Percentiles rank a stretch among this genome's conserved stretches.
Conservation (phyloP, 192 early-diverging fungal species). For the Nowakowskiella sp. region DNA sequence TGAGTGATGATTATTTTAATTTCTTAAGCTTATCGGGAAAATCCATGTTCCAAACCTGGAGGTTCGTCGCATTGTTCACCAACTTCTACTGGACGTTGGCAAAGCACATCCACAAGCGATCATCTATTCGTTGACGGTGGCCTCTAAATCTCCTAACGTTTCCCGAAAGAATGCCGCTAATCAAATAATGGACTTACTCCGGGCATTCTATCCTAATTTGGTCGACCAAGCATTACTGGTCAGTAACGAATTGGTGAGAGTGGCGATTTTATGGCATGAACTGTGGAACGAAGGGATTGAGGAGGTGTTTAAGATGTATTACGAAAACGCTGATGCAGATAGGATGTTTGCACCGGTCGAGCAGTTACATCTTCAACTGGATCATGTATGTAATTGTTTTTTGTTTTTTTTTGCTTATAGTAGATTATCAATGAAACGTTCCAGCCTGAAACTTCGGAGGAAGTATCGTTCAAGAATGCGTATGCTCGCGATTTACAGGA, state of each 20-base stretch:
- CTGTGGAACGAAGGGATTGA: slow-evolving; percentile 95
- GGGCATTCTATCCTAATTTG: slow-evolving; percentile 67
- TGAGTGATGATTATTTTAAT: slow-evolving; percentile 6
- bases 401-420: slow-evolving; percentile 6
- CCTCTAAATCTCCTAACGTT: slow-evolving; percentile 79
- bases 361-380: slow-evolving; percentile 55
- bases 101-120: slow-evolving; percentile 93
- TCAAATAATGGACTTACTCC: slow-evolving; percentile 87
- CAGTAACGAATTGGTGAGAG: slow-evolving; percentile 93
- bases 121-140: slow-evolving; percentile 94
- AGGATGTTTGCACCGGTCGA: slow-evolving; percentile 84
- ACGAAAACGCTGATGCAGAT: slow-evolving; percentile 63
- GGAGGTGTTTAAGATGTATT: slow-evolving; percentile 75
- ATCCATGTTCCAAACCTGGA: slow-evolving; percentile 72
- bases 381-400: slow-evolving; percentile 12
- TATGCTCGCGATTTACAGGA: slow-evolving; percentile 79
- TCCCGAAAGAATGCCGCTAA: slow-evolving; percentile 69
- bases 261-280: slow-evolving; percentile 92
- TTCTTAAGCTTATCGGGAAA: slow-evolving; percentile 68
- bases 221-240: slow-evolving; percentile 93
- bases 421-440: too few species aligned
- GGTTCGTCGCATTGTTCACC: slow-evolving; percentile 77
- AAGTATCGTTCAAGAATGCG: slow-evolving; percentile 84
- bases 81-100: slow-evolving; percentile 81
- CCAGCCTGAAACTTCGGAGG: slow-evolving; percentile 81